A percentile compares a stretch with the other conserved stretches of the same genome.
Evolutionary conservation across 2,329 filamentous ascomycete species (phyloP).

Genomic region (Paracorniculantispora psalliotae): DNA sequence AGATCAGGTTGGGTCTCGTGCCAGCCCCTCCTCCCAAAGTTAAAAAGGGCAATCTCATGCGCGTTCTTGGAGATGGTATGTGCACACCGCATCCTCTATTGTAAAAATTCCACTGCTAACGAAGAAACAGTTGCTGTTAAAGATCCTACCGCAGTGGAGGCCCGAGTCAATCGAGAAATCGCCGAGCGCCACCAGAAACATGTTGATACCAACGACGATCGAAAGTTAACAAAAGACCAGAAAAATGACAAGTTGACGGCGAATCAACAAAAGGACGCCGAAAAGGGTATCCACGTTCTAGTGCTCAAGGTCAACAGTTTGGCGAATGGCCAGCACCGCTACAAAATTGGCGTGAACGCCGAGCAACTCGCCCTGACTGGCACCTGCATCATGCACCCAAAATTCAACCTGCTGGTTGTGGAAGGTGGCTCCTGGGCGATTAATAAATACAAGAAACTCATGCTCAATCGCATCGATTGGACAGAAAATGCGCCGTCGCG

Average conservation of each 20-base stretch:
- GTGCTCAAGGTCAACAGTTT: slow-evolving; percentile 88
- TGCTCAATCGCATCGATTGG: slow-evolving; percentile 94
- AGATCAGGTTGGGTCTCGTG: slow-evolving; percentile 85
- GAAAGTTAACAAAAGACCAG: slow-evolving; percentile 85
- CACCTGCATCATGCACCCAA: slow-evolving; percentile 86
- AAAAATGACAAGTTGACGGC: slow-evolving; percentile 73
- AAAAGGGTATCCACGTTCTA: slow-evolving; percentile 76
- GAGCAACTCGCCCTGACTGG: slow-evolving; percentile 85
- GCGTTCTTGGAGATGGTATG: slow-evolving; percentile 76
- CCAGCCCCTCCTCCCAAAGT: slow-evolving; percentile 92
- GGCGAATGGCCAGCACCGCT: slow-evolving; percentile 89
- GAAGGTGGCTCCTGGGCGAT: slow-evolving; percentile 85
- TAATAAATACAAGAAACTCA: slow-evolving; percentile 82
- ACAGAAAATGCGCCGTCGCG: slow-evolving; percentile 75
- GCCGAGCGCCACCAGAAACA: slow-evolving; percentile 79
- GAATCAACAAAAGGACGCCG: slow-evolving; percentile 84
- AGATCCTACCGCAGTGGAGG: slow-evolving; percentile 94
- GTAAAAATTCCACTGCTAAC: slow-evolving; percentile 19
- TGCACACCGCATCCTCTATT: slow-evolving; percentile 31
- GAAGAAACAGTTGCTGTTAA: slow-evolving; percentile 60
- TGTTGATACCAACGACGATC: slow-evolving; percentile 70
- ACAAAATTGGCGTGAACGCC: slow-evolving; percentile 87
- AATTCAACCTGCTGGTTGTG: slow-evolving; percentile 82
- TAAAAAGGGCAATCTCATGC: slow-evolving; percentile 96
- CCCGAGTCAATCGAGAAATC: slow-evolving; percentile 88